phyloP scores from a whole-genome alignment of 805 yeast species.

The Candida anglica region DNA sequence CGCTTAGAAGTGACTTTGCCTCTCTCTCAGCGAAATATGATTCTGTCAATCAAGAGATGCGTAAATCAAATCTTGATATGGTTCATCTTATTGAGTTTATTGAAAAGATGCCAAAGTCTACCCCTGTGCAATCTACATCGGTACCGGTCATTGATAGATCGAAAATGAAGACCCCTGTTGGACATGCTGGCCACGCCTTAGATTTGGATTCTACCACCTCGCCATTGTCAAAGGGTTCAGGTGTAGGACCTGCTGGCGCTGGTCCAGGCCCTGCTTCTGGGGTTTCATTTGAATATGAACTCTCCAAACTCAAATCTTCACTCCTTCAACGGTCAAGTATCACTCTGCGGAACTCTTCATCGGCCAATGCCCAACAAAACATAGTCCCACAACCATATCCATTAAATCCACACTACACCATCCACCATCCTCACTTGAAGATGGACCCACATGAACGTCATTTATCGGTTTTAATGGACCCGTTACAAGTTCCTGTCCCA shows the following conservation, averaged over 20 bases:
- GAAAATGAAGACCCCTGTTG: conserved; percentile 22
- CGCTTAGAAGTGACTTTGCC: conserved; percentile 39
- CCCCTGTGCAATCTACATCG: neutral
- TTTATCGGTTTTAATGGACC: conserved; percentile 37
- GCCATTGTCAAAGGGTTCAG: conserved; percentile 4
- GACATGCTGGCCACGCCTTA: neutral
- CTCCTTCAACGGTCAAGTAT: conserved; percentile 8
- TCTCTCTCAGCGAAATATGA: conserved; percentile 45
- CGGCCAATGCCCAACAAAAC: conserved; percentile 11
- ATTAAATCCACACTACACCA: conserved; percentile 30
- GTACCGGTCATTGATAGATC: conserved; percentile 15
- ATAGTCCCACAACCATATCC: conserved; percentile 34
- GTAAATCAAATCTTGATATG: conserved; percentile 49
- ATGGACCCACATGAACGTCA: conserved; percentile 25
- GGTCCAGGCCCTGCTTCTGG: conserved; percentile 10
- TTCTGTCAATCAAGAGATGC: conserved; percentile 42
- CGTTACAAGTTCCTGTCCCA: conserved; percentile 26
- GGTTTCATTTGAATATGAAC: conserved; percentile 8
- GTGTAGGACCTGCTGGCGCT: conserved; percentile 9
- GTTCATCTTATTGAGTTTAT: conserved; percentile 44
- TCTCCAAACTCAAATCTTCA: conserved; percentile 11
- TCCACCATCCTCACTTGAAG: conserved; percentile 11
- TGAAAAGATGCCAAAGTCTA: conserved; percentile 2
- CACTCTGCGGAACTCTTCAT: conserved; percentile 11
- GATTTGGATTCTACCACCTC: conserved; percentile 1